phyloP scores from a whole-genome alignment of 441 rosid species.

The Biscutella laevigata region DNA sequence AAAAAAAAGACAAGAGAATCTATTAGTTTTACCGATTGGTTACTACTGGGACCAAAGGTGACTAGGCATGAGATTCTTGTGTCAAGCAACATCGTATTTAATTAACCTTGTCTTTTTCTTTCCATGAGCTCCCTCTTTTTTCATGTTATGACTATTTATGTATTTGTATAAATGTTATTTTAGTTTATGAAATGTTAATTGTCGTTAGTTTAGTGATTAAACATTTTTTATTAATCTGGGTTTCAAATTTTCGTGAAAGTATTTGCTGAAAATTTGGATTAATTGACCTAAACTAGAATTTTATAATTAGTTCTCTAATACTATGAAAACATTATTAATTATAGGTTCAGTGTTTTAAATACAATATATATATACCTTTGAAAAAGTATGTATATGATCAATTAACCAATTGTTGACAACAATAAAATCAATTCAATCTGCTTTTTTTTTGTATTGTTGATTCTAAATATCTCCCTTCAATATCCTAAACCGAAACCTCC shows the following conservation, averaged over 20 bases:
- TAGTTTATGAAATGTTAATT: too few species aligned
- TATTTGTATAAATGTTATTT: too few species aligned
- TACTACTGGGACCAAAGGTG: constrained; percentile 23
- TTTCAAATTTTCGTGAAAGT: too few species aligned
- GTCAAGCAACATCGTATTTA: constrained; percentile 15
- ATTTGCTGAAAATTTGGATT: too few species aligned
- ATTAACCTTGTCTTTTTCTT: background rate
- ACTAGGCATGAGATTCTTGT: constrained; percentile 26
- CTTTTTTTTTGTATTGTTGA: too few species aligned
- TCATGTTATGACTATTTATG: too few species aligned
- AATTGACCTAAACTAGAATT: constrained; percentile 8
- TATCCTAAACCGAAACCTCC: background rate
- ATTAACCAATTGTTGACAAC: too few species aligned
- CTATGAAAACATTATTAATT: background rate
- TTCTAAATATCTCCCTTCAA: constrained; percentile 8
- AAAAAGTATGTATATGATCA: background rate
- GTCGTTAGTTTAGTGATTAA: too few species aligned
- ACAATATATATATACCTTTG: too few species aligned
- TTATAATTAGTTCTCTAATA: constrained; percentile 8
- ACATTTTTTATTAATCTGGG: too few species aligned
- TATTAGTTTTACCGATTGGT: constrained; percentile 5
- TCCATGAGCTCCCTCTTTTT: too few species aligned
- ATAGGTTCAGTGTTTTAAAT: background rate
- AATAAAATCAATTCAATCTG: too few species aligned
- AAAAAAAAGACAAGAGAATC: constrained; percentile 3